phyloP scores from a whole-genome alignment of 2,329 filamentous ascomycete genomes.

The Xylariaceae sp. region DNA sequence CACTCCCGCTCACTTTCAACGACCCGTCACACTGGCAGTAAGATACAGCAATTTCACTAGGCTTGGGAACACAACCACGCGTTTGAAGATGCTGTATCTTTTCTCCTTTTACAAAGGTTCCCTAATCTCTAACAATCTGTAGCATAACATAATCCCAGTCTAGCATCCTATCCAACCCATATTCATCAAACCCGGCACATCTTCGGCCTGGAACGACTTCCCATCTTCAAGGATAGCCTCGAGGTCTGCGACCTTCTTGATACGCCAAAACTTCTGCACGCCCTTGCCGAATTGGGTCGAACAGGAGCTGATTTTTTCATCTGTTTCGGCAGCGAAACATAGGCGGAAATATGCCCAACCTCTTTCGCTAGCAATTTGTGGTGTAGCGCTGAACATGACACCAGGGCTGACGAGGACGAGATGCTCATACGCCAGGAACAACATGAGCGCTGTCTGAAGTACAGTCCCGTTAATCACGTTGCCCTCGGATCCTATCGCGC shows the following conservation, averaged over 20 bases:
- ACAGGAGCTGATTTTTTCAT: constrained; percentile 68
- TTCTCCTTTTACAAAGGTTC: too few species aligned
- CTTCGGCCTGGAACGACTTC: constrained; percentile 27
- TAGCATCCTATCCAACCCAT: constrained; percentile 39
- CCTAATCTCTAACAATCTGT: too few species aligned
- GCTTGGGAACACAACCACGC: too few species aligned
- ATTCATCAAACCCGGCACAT: constrained; percentile 31
- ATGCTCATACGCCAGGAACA: constrained; percentile 72
- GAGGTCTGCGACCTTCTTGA: constrained; percentile 70
- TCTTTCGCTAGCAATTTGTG: constrained; percentile 59
- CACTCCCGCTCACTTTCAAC: too few species aligned
- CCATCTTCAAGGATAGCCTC: constrained; percentile 62
- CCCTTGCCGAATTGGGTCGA: constrained; percentile 71
- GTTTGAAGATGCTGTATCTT: too few species aligned
- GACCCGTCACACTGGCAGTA: too few species aligned
- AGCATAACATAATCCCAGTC: too few species aligned
- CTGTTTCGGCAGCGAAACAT: constrained; percentile 85
- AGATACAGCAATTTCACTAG: too few species aligned
- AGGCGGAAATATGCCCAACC: constrained; percentile 78
- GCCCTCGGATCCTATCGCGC: constrained; percentile 41
- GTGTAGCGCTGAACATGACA: constrained; percentile 72
- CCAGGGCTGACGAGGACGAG: constrained; percentile 75
- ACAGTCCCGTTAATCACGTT: constrained; percentile 57
- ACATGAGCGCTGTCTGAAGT: constrained; percentile 71
- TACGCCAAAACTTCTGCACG: constrained; percentile 76